Evolutionary conservation across 1,284 basidiomycete species (phyloP), one percentile per base, ranked within the genome.

Genomic region (Xanthoconium separans): DNA sequence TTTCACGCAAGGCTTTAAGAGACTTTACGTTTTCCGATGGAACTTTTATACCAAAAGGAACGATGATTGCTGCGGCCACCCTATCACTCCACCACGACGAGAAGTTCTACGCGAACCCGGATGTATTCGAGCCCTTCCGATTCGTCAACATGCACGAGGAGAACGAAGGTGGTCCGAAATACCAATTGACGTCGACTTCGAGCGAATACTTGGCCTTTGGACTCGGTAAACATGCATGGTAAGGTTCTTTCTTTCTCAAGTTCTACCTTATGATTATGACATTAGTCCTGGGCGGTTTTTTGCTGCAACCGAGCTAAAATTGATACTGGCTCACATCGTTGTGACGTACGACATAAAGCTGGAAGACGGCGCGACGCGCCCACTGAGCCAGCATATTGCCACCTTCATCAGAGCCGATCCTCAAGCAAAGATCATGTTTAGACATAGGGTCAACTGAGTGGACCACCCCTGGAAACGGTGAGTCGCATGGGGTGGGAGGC

Each of bases 21-120:
- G 45, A 47, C 3, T 47, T 47, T 4, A 73, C 67, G 0, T 73
- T 78, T 57, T 73, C 73, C 0, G 72, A 79, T 51, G 78, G 77
- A 2, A 73, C 72, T 0, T 61, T 68, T 27, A 50, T 79, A 16
- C 77, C 77, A 1, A 61, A 68, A 33, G 76, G 76, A 11, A 55
- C 67, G 0, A 31, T 56, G n/a, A 37, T 77, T 18, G 54, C 58
- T n/a, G 65, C 65, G 11, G 56, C 72, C 0, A 22, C 62, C 0
- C 33, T 31, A n/a, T 45, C 65, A 3, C 48, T 58, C 15, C 72
- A 75, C 39, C 59, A 53, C 15, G 66, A 73, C 34, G 47, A 50
- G 2, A 31, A 43, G 1, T 51, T 67, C 13, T 41, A 48, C 29
- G 15, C n/a, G 4, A 41, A 50, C 34, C 27, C 40, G 4, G 31